These are phyloP conservation scores for Aphanomyces euteiches DNA, from an alignment of 352 stramenopile species.

Conservation along the genomic window DNA sequence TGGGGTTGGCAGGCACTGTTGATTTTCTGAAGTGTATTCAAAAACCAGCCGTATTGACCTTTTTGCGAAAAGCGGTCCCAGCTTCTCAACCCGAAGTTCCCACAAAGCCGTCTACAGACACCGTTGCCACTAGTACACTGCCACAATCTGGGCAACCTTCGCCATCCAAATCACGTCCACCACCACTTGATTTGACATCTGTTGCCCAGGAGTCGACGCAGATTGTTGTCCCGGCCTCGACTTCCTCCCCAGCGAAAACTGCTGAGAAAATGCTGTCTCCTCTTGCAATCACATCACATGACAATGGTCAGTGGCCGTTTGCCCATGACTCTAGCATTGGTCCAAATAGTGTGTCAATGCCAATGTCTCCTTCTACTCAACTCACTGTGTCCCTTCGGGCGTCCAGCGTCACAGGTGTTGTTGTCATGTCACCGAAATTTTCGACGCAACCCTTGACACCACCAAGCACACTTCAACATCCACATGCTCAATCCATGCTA, in stretches of 20 bases:
- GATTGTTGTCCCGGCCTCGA: not conserved
- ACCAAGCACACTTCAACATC: not conserved
- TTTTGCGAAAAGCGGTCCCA: conserved; percentile 13
- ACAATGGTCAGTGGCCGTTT: not conserved
- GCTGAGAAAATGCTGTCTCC: not conserved
- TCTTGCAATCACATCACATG: not conserved
- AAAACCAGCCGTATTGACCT: conserved; percentile 24
- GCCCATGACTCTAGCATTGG: conserved; percentile 2
- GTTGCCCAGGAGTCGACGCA: no score
- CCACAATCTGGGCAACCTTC: no score
- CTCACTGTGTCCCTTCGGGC: not conserved
- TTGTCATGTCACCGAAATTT: not conserved
- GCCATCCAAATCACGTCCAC: no score
- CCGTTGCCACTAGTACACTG: no score
- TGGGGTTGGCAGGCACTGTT: conserved; percentile 27
- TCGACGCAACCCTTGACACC: conserved; percentile 6
- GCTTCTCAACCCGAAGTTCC: no score
- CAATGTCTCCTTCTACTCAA: conserved; percentile 9
- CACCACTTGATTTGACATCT: no score
- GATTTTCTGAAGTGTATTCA: conserved; percentile 32
- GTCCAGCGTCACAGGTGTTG: not conserved
- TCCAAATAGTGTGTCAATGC: not conserved
- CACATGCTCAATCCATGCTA: not conserved
- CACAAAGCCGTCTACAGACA: no score
- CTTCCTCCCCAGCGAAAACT: not conserved